Percentiles rank a stretch among this genome's conserved stretches.
Evolutionary conservation across 169 alveolate species (phyloP).

Genomic region (Perkinsus olseni): DNA sequence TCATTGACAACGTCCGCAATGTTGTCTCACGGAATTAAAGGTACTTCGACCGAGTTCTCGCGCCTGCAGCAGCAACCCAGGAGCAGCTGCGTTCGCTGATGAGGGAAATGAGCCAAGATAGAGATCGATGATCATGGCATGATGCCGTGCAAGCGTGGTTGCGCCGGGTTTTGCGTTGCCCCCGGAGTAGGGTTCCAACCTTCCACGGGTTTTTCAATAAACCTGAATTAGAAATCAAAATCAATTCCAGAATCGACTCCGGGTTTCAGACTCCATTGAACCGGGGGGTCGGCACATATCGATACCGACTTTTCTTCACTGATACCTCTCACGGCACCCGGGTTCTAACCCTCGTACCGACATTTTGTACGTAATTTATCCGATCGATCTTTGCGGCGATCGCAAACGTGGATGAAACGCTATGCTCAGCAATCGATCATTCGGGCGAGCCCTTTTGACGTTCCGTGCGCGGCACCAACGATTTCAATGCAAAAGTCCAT

Average conservation of each 20-base stretch:
- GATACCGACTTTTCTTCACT: too few species aligned
- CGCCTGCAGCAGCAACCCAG: neutral
- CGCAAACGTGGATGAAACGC: neutral
- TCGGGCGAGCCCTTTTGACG: neutral
- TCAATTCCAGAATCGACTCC: too few species aligned
- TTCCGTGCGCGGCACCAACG: neutral
- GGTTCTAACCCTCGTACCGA: neutral
- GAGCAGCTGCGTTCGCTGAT: neutral
- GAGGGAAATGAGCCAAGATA: neutral
- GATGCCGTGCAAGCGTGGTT: neutral
- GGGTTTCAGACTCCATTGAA: too few species aligned
- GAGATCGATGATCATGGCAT: neutral
- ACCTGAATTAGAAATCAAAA: too few species aligned
- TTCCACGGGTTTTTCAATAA: too few species aligned
- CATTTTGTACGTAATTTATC: neutral
- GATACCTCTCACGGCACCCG: too few species aligned
- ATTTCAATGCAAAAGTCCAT: too few species aligned
- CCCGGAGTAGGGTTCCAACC: neutral
- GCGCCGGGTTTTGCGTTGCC: neutral
- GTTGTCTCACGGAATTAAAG: neutral
- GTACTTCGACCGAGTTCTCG: neutral
- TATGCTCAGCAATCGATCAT: neutral
- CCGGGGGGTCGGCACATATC: too few species aligned
- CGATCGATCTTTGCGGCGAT: neutral
- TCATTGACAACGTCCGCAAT: neutral